These are phyloP conservation scores for Kuraishia cidri DNA, from an alignment of 805 yeast genomes.

Conservation along the genomic window DNA sequence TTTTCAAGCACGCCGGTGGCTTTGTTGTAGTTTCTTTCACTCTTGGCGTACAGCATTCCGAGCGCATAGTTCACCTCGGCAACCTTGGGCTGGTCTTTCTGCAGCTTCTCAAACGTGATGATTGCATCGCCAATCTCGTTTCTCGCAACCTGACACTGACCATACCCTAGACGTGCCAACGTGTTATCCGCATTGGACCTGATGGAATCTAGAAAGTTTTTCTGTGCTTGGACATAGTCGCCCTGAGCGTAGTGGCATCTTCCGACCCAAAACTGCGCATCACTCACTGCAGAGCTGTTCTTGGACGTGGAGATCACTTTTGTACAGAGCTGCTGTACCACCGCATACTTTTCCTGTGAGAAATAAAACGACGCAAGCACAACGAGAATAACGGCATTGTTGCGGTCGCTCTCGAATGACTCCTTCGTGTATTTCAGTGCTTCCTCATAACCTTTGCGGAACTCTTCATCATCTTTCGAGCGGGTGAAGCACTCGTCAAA, in stretches of 20 bases:
- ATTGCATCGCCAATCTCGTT: conserved; percentile 76
- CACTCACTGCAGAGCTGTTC: conserved; percentile 36
- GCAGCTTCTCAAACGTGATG: conserved; percentile 70
- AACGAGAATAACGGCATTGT: conserved; percentile 55
- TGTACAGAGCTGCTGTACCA: conserved; percentile 47
- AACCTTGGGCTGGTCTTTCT: conserved; percentile 56
- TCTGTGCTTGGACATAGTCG: conserved; percentile 65
- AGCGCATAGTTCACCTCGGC: conserved; percentile 68
- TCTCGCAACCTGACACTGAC: conserved; percentile 74
- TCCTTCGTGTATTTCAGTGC: conserved; percentile 44
- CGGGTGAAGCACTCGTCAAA: conserved; percentile 54
- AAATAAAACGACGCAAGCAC: conserved; percentile 65
- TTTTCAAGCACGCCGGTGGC: conserved; percentile 62
- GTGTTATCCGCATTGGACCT: conserved; percentile 56
- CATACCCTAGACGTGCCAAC: conserved; percentile 73
- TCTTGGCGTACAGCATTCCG: conserved; percentile 65
- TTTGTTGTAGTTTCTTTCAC: conserved; percentile 22
- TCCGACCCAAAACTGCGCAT: conserved; percentile 79
- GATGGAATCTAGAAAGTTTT: conserved; percentile 62
- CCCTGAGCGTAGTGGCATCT: conserved; percentile 55
- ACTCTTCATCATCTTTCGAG: conserved; percentile 52
- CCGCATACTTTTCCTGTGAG: conserved; percentile 51
- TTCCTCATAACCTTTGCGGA: conserved; percentile 45
- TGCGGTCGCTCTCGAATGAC: conserved; percentile 29
- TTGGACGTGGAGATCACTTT: conserved; percentile 33